These are phyloP conservation scores for Papilionanthe hybrid DNA, from an alignment of 116 monocot species.

Conservation along the genomic window DNA sequence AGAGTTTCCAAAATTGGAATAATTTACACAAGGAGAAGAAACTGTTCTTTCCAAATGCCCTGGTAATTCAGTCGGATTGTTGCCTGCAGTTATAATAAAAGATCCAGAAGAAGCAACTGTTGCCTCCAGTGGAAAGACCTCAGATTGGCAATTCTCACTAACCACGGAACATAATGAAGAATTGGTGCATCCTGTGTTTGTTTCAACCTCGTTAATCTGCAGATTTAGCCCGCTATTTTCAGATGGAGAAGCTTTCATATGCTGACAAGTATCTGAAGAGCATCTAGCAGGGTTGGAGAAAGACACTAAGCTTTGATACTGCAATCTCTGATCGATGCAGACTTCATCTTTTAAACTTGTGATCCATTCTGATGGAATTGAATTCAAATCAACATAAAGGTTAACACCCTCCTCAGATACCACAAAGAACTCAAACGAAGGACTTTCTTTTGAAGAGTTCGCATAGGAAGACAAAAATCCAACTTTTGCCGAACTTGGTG, in stretches of 20 bases:
- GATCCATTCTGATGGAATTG: conserved; percentile 52
- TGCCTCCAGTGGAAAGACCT: conserved; percentile 18
- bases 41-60: conserved; percentile 23
- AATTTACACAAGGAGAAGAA: conserved; percentile 31
- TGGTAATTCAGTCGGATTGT: conserved; percentile 22
- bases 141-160: conserved; percentile 36
- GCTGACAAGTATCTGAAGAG: conserved; percentile 19
- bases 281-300: conserved; percentile 18
- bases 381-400: conserved; percentile 67
- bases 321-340: conserved; percentile 24
- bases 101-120: conserved; percentile 31
- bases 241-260: conserved; percentile 16
- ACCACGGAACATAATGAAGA: conserved; percentile 43
- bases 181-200: conserved; percentile 17
- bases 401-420: conserved; percentile 68
- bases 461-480: conserved; percentile 23
- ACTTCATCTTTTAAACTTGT: conserved; percentile 59
- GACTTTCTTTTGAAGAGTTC: conserved; percentile 17
- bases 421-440: conserved; percentile 74
- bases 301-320: conserved; percentile 19
- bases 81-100: conserved; percentile 26
- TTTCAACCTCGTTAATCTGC: conserved; percentile 19
- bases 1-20: conserved; percentile 14
- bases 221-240: conserved; percentile 12
- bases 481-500: conserved; percentile 19